Evolutionary conservation across 768 basidiomycete genomes (phyloP), one percentile per base, ranked within the genome.

Genomic region (Pulveroboletus sp.): DNA sequence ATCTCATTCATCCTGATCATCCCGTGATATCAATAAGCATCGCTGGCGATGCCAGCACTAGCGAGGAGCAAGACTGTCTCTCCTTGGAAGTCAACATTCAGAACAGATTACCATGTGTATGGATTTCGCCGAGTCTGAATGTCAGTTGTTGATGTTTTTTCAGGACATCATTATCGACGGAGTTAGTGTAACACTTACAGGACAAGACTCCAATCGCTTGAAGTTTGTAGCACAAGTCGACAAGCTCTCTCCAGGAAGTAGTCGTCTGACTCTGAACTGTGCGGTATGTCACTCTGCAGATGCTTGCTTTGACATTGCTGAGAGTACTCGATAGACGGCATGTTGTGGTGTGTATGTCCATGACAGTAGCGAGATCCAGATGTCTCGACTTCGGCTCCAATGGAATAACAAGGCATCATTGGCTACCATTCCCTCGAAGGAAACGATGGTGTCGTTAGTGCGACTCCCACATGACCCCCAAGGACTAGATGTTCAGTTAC

Each of bases 21-120:
- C 81, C 89, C 8, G 78, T 76, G 4, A 63, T 93, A 28, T 76
- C 79, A 18, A 58, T 92, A 35, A 64, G 69, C 7, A 67, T 86
- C 5, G 58, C 71, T 0, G 62, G 70, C 10, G 61, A 72, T 43
- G 84, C 84, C 1, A 69, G 60, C 37, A 61, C 78, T 21, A 78
- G 79, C 3, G 77, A 78, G n/a, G 75, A 73, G 3, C 75, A 80
- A 54, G 92, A 94, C 64, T 83, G 84, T 2, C 81, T 76, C 32
- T 78, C 70, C 54, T 60, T 94, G 15, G 70, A 79, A 46, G 75
- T 86, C 15, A 71, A 72, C 2, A 68, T 94, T 27, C 70, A 68
- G 30, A 97, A 92, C 60, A 67, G 69, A 35, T 64, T 95, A 21
- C 84, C 89, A 30, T 89, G 89, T 57, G 93, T 94, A 64, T 66